Evolutionary conservation across 345 rosid species (phyloP).

Genomic region (Populus nigra): DNA sequence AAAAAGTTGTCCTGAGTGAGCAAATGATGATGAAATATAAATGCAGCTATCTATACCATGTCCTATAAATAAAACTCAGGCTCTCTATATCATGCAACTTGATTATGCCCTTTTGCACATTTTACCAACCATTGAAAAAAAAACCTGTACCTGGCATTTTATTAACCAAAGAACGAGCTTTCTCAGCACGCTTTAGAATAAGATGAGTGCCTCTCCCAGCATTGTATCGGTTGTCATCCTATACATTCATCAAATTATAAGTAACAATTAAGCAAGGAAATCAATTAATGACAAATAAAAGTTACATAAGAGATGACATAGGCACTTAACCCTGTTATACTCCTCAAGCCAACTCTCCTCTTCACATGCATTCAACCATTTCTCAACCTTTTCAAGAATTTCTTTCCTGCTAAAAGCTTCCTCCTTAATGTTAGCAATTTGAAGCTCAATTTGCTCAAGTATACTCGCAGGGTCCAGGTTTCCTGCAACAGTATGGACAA

Average conservation of each 20-base stretch:
- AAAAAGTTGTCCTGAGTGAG: neutral
- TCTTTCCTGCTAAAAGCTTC: slow-evolving; percentile 91
- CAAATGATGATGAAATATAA: neutral
- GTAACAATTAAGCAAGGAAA: slow-evolving; percentile 18
- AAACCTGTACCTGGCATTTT: slow-evolving; percentile 74
- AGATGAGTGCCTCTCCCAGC: slow-evolving; percentile 99
- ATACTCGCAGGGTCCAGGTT: slow-evolving; percentile 56
- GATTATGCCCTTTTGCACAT: neutral
- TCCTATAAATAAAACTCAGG: neutral
- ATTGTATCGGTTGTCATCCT: slow-evolving; percentile 96
- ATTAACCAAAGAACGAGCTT: slow-evolving; percentile 87
- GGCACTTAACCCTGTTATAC: slow-evolving; percentile 73
- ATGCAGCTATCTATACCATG: neutral
- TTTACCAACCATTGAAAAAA: neutral
- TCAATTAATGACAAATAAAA: neutral
- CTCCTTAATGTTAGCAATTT: slow-evolving; percentile 77
- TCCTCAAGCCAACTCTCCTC: slow-evolving; percentile 99
- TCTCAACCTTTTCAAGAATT: slow-evolving; percentile 89
- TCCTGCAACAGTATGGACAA: slow-evolving; percentile 35
- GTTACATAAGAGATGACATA: neutral
- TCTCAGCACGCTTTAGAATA: slow-evolving; percentile 93
- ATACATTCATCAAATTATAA: slow-evolving; percentile 21
- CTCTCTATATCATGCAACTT: neutral
- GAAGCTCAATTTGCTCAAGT: slow-evolving; percentile 81
- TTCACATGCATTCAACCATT: slow-evolving; percentile 91